Percentiles rank a stretch among this genome's conserved stretches.
phyloP scores from a whole-genome alignment of 2,329 filamentous ascomycete genomes.

The Sporothrix mexicana region DNA sequence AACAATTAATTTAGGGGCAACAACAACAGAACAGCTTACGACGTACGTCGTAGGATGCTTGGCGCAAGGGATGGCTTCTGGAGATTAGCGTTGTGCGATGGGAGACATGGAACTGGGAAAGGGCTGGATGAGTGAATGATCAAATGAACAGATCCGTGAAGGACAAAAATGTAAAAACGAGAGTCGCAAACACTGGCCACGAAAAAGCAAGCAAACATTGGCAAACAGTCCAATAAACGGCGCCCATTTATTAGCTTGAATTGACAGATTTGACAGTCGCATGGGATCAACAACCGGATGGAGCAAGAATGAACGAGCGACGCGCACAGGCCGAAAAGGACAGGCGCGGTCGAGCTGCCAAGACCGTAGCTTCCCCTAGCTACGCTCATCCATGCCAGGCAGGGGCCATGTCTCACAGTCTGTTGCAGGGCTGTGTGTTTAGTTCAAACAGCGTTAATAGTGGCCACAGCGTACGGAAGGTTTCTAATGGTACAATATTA shows the following conservation, averaged over 20 bases:
- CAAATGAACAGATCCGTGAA: not conserved
- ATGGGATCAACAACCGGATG: constrained; percentile 10
- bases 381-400: constrained; percentile 4
- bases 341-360: constrained; percentile 12
- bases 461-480: no score
- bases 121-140: not conserved
- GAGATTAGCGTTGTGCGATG: constrained; percentile 11
- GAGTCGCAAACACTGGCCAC: not conserved
- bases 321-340: not conserved
- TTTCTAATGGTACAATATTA: no score
- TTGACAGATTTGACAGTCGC: constrained; percentile 15
- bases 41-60: constrained; percentile 25
- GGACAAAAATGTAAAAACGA: not conserved
- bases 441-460: not conserved
- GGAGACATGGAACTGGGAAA: not conserved
- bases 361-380: constrained; percentile 20
- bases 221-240: constrained; percentile 11
- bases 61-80: constrained; percentile 31
- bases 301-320: not conserved
- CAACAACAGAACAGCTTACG: constrained; percentile 28
- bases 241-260: constrained; percentile 14
- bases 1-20: constrained; percentile 22
- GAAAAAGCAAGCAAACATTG: not conserved
- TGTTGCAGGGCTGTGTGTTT: not conserved
- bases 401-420: no score